Base-by-base conservation (phyloP, 176 grass and related monocot genomes). In the Typha latifolia region DNA sequence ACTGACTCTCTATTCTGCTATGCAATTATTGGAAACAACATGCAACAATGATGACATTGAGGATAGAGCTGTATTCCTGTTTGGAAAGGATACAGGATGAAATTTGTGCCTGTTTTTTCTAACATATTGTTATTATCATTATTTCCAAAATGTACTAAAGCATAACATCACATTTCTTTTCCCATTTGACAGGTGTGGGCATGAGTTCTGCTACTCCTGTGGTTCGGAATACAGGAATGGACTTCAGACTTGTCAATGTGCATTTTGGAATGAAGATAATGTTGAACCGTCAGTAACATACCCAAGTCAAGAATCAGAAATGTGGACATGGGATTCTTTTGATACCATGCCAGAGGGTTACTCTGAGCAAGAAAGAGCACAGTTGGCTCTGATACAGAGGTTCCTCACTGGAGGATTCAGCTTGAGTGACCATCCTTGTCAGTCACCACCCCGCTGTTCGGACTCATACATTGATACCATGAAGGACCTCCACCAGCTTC, bases 401-500 rank as follows among this genome's bases (percentile, higher is more conserved):
- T 99, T 99, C 79, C 84, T 99, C 1, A 68, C 84, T 0, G 95
- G 86, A 3, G 95, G 95, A 10, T 94, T 99, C 74, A 87, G 79
- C 79, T 67, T 90, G 32, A 81, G 86, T 4, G 95, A 97, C 24
- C 86, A 84, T 59, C 88, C 84, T 5, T 83, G 81, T 62, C 95
- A 93, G 5, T 77, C 85, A 0, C 89, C 83, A 4, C 89, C 89
- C 16, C 81, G 77, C 56, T 94, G 95, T 18, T 75, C 89, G 0
- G 89, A 99, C 61, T 83, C 95, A 0, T 90, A 94, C 24, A 66
- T 93, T 0, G 95, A 99, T 65, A 87, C 89, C 49, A 94, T 99
- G 84, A 99, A 90, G 82, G 95, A 99, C 66, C 89, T 99, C 65
- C 95, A 93, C 73, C 95, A 99, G 81, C 77, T 99, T 16, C 95